Base-by-base conservation (phyloP, 305 asterid species). In the Fraxinus paxiana region DNA sequence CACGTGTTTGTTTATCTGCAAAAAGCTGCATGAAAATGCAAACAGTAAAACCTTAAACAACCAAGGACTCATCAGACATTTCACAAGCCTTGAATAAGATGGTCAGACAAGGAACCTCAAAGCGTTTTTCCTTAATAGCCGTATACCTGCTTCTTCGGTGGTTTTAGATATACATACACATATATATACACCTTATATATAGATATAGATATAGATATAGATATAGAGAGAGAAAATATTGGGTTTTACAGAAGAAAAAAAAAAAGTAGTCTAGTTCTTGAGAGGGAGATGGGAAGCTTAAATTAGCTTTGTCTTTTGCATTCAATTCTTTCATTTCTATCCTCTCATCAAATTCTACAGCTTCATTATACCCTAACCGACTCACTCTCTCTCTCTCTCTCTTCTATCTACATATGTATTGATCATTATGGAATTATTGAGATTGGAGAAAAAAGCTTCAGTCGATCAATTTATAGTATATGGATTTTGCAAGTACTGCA, bases 11-110 rank as follows among this genome's bases (percentile, higher is more conserved):
- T 61, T 77, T 28, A 22, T 22, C 73, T 22, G 34, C 73, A 65
- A 76, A 75, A 80, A 77, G 76, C 85, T 84, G 88, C 86, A 81
- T 83, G 87, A 76, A 85, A 80, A 80, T 82, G 88, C 82, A 84
- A 82, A 85, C 79, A 79, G 81, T 73, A 79, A 78, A 80, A 85
- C 71, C 31, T 71, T 34, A 8, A 56, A 9, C 38, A 12, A 30
- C n/a, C 13, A 61, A 83, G 83, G 83, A 20, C 43, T 5, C 54
- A 48, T 69, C 18, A 0, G 83, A 48, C 76, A 76, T 48, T 80
- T 34, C 1, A 54, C 56, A 13, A 9, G 41, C 37, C 54, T 61
- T 28, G 12, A 74, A 54, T 56, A 22, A 31, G 65, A 65, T 75
- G 77, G 77, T 76, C 54, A 15, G 7, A 83, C 76, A 83, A 80